Base-by-base conservation (phyloP, 495 filamentous ascomycete genomes). In the Cercophora newfieldiana region DNA sequence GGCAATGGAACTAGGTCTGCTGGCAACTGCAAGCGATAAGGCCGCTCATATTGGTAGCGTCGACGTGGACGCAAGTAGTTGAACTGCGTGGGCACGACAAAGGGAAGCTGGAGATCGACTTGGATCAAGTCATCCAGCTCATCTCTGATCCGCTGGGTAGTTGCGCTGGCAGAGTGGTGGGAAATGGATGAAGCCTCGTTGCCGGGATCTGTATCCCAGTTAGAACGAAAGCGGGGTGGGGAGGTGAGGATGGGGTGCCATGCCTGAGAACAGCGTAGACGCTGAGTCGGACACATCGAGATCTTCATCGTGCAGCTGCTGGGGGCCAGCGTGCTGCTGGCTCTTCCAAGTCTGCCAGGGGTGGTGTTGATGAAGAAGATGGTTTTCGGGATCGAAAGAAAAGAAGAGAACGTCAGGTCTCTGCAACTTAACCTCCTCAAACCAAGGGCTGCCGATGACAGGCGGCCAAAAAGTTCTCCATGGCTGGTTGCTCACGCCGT, bases 321-420 rank as follows among this genome's bases (percentile, higher is more conserved):
- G 18, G 57, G 7, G 1, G 18, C 6, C n/a, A 7, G 18, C 10
- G 30, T 29, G 57, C 3, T 59, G 29, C 21, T 33, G 14, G 29
- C 24, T 22, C 31, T 59, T 59, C 57, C 57, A 59, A n/a, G 57
- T 6, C 31, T 59, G 57, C 57, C 57, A 59, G 6, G 57, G 57
- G 16, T 59, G 57, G 18, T 56, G 5, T 29, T 56, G 53, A 24
- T 37, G 57, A 7, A 59, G 31, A 1, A 59, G 57, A 22, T 59
- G 57, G n/a, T 37, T 44, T 29, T 7, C 14, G 22, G 29, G 57
- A 59, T 59, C 30, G 31, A 59, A 59, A 19, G 30, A 21, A 47
- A 59, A 59, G 18, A 21, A 19, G 29, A 44, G 29, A 37, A 47
- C 29, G 12, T 59, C 57, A 21, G 30, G 57, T 47, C 57, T 18